Conservation (phyloP, 1,284 basidiomycete species). For the Pseudozyma tsukubaensis region DNA sequence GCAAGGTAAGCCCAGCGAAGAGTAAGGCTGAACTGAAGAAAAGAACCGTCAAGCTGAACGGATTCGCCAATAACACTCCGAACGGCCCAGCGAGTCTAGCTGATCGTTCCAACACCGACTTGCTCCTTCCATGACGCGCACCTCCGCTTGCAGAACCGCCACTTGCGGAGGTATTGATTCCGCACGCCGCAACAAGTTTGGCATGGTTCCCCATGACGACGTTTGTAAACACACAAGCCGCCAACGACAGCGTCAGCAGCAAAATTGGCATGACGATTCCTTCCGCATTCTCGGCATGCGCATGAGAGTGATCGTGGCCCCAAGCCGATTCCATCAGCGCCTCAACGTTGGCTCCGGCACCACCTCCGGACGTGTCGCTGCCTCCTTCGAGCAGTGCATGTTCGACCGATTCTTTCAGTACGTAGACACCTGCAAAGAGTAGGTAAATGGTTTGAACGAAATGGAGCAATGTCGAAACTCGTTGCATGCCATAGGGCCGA, state of each 20-base stretch:
- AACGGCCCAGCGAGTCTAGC: slow-evolving; percentile 50
- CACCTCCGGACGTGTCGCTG: slow-evolving; percentile 11
- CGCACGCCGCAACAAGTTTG: slow-evolving; percentile 62
- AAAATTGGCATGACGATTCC: slow-evolving; percentile 55
- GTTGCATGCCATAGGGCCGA: slow-evolving; percentile 74
- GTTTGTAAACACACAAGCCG: slow-evolving; percentile 55
- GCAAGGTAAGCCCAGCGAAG: slow-evolving; percentile 57
- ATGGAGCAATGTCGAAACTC: slow-evolving; percentile 80
- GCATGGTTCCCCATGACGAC: slow-evolving; percentile 63
- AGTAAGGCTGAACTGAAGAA: slow-evolving; percentile 62
- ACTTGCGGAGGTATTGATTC: slow-evolving; percentile 59
- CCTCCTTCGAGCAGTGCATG: slow-evolving; percentile 63
- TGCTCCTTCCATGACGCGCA: slow-evolving; percentile 40
- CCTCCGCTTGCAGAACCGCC: slow-evolving; percentile 32
- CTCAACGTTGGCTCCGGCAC: background rate
- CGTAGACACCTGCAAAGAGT: slow-evolving; percentile 88
- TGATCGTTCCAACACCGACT: slow-evolving; percentile 57
- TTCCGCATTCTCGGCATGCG: slow-evolving; percentile 47
- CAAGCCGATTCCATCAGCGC: slow-evolving; percentile 32
- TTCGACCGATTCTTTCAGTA: slow-evolving; percentile 87
- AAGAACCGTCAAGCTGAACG: slow-evolving; percentile 64
- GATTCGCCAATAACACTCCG: slow-evolving; percentile 61
- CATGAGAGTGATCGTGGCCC: slow-evolving; percentile 47
- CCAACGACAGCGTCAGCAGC: slow-evolving; percentile 47
- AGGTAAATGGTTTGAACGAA: slow-evolving; percentile 90